Evolutionary conservation across 768 basidiomycete species (phyloP).

Genomic region (Hortiboletus campestris): DNA sequence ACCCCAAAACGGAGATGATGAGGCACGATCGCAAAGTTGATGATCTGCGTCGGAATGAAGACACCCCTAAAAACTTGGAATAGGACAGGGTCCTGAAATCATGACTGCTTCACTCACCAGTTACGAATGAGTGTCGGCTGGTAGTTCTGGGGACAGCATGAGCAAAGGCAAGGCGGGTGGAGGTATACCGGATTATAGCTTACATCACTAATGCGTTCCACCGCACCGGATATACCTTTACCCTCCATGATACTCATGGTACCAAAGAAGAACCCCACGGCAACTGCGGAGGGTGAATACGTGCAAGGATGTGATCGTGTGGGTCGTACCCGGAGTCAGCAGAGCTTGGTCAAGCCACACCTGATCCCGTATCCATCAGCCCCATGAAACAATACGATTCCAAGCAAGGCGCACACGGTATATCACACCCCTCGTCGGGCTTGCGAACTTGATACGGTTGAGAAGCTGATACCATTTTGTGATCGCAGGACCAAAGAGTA

Average conservation of each 20-base stretch:
- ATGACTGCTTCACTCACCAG: slow-evolving; percentile 46
- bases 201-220: slow-evolving; percentile 43
- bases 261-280: slow-evolving; percentile 60
- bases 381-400: neutral
- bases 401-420: slow-evolving; percentile 50
- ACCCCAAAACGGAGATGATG: slow-evolving; percentile 73
- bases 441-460: slow-evolving; percentile 66
- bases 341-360: slow-evolving; percentile 82
- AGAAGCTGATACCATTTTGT: slow-evolving; percentile 81
- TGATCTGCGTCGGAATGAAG: slow-evolving; percentile 70
- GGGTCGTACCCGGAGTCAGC: slow-evolving; percentile 59
- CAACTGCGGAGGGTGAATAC: slow-evolving; percentile 28
- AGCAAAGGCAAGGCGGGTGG: neutral
- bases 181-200: neutral
- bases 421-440: slow-evolving; percentile 53
- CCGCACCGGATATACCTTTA: slow-evolving; percentile 52
- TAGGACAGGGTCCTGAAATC: neutral
- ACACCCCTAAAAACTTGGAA: slow-evolving; percentile 48
- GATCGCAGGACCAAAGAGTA: slow-evolving; percentile 76
- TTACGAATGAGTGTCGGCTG: slow-evolving; percentile 71
- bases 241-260: slow-evolving; percentile 83
- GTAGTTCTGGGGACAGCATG: slow-evolving; percentile 50
- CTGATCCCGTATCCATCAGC: slow-evolving; percentile 33
- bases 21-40: slow-evolving; percentile 79
- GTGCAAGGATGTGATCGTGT: slow-evolving; percentile 2